Base-by-base conservation (phyloP, 2,329 filamentous ascomycete species). In the Didymella sp. region DNA sequence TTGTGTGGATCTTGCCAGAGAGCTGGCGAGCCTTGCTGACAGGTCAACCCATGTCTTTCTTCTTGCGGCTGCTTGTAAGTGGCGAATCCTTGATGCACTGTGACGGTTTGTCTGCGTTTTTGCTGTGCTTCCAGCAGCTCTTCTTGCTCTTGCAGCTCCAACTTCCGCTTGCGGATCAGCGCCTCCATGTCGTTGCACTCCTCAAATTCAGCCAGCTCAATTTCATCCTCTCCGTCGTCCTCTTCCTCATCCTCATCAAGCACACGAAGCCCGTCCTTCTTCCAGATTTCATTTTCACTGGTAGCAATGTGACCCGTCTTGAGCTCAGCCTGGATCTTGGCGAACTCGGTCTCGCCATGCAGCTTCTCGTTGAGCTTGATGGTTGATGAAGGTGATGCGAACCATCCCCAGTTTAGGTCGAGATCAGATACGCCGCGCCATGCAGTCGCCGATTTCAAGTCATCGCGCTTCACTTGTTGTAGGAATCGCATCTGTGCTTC, bases 391-490 rank as follows among this genome's bases (percentile, higher is more conserved):
- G 77, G 73, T 3, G 68, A 67, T 2, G 77, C 73, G 51, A 85
- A 83, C 3, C 82, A 80, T 24, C 58, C 70, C 82, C 82, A 85
- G 4, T 63, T 71, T 11, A 85, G 61, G 3, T 73, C 69, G 4
- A 79, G 59, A 43, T 72, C 74, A 5, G 73, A 73, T 4, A 76
- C 55, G 4, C 76, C 76, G 56, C 67, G 71, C 82, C 82, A 85
- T 5, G 66, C 68, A 11, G 56, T 58, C 31, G 67, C 62, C 19
- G 66, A 41, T 42, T 59, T 73, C 25, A 75, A 55, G 22, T 74
- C 62, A 31, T 71, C 68, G n/a, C 64, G 64, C 60, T 71, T 73
- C n/a, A 76, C 73, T 30, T 73, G 69, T 4, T 72, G 48, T 12
- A 79, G 54, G 11, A 77, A 69, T 13, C 70, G 59, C 41, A 51